A percentile compares a stretch with the other conserved stretches of the same genome.
Evolutionary conservation across 495 filamentous ascomycete species (phyloP).

Genomic region (Penicillium silybi): DNA sequence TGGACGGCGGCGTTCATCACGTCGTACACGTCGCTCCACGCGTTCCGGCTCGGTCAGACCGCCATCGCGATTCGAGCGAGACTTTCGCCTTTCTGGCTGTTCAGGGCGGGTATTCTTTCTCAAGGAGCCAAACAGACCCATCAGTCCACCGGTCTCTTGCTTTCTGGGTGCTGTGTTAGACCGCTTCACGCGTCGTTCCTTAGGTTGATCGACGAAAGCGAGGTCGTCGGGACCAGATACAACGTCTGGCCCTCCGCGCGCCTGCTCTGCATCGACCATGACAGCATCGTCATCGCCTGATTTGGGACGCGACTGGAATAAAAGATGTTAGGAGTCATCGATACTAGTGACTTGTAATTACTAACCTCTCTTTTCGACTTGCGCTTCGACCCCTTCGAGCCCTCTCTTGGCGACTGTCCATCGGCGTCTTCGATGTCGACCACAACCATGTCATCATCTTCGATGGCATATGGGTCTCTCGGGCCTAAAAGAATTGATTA

Average conservation of each 20-base stretch:
- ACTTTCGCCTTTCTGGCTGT: conserved; percentile 36
- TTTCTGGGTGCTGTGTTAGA: conserved; percentile 43
- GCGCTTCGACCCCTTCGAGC: conserved; percentile 32
- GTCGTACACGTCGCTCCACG: conserved; percentile 41
- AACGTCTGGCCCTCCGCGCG: conserved; percentile 33
- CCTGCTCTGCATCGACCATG: conserved; percentile 45
- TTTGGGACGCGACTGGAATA: conserved; percentile 25
- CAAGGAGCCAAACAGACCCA: conserved; percentile 47
- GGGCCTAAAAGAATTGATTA: conserved; percentile 27
- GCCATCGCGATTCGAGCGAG: conserved; percentile 37
- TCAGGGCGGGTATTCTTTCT: conserved; percentile 37
- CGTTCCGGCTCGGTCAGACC: conserved; percentile 38
- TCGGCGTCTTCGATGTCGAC: conserved; percentile 47
- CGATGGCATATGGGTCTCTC: conserved; percentile 57
- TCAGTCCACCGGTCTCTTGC: conserved; percentile 42
- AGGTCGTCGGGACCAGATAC: conserved; percentile 56
- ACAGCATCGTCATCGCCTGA: conserved; percentile 42
- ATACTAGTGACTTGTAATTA: background rate
- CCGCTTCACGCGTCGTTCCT: conserved; percentile 54
- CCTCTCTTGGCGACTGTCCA: conserved; percentile 36
- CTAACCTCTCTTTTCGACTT: conserved; percentile 39
- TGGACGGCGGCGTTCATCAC: conserved; percentile 41
- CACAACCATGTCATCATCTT: conserved; percentile 57
- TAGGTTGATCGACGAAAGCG: conserved; percentile 70
- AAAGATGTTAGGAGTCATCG: background rate